phyloP scores from a whole-genome alignment of 306 rosid species.

The Potentilla sterilis region DNA sequence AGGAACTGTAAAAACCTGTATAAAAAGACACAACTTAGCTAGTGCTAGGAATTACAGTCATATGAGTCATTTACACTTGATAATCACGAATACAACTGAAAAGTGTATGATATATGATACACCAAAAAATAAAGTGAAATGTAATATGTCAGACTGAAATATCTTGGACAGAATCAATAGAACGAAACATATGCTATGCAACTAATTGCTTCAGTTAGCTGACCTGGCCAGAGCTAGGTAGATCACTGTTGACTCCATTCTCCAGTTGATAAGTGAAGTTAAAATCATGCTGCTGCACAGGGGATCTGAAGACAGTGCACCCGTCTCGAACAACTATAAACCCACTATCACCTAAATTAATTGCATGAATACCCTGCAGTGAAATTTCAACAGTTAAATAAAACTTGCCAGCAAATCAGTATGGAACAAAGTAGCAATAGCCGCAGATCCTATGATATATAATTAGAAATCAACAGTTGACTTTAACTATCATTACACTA shows the following conservation, averaged over 20 bases:
- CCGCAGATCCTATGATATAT: not conserved
- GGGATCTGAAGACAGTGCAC: constrained; percentile 83
- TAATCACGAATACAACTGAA: not conserved
- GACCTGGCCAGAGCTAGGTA: constrained; percentile 99
- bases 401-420: not conserved
- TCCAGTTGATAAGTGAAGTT: constrained; percentile 91
- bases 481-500: not conserved
- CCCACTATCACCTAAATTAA: constrained; percentile 97
- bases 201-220: constrained; percentile 6
- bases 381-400: constrained; percentile 28
- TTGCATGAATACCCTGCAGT: constrained; percentile 80
- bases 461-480: not conserved
- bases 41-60: not conserved
- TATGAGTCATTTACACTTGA: not conserved
- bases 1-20: constrained; percentile 79
- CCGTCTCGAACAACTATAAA: constrained; percentile 95
- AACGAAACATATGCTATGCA: not conserved
- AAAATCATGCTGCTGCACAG: constrained; percentile 97
- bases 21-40: constrained; percentile 25
- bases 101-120: not conserved
- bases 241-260: constrained; percentile 70
- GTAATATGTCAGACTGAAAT: not conserved
- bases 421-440: not conserved
- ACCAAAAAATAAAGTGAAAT: not conserved
- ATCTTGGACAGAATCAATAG: not conserved